Conservation (phyloP, 208 protist genomes). For the Wallacemonas sp. region DNA sequence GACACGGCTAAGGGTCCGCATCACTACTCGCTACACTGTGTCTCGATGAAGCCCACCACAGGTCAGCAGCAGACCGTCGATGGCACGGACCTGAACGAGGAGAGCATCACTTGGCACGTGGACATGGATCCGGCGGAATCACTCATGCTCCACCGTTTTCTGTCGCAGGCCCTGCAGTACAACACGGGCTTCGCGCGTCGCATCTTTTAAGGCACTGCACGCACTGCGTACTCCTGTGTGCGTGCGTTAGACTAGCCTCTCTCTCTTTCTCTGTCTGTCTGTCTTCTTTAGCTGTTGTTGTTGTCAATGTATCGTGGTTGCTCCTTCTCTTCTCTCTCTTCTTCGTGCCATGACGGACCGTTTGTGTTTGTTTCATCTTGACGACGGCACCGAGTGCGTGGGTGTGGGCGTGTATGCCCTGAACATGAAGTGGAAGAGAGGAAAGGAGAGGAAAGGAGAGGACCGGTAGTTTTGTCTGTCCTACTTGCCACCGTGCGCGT, state of each 20-base stretch:
- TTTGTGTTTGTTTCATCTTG: too few species aligned
- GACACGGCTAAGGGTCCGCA: conserved; percentile 37
- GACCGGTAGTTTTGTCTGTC: too few species aligned
- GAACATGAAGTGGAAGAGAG: too few species aligned
- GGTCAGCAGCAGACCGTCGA: conserved; percentile 45
- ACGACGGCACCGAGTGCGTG: too few species aligned
- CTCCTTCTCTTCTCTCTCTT: too few species aligned
- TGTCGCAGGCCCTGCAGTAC: conserved; percentile 77
- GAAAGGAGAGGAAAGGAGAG: too few species aligned
- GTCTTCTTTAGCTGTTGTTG: neutral
- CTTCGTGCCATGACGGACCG: too few species aligned
- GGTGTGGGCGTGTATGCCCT: too few species aligned
- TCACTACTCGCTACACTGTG: conserved; percentile 58
- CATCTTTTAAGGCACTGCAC: neutral
- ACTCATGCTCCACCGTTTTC: conserved; percentile 85
- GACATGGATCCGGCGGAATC: conserved; percentile 73
- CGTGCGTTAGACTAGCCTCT: neutral
- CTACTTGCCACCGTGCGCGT: too few species aligned
- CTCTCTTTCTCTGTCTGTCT: neutral
- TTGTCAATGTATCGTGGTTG: too few species aligned
- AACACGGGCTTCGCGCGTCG: conserved; percentile 69
- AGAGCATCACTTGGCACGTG: conserved; percentile 70
- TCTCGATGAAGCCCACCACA: conserved; percentile 47
- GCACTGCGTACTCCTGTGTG: neutral
- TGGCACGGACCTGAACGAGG: conserved; percentile 44